Evolutionary conservation across 352 stramenopile genomes (phyloP).

Genomic region (Pythium myriotylum): DNA sequence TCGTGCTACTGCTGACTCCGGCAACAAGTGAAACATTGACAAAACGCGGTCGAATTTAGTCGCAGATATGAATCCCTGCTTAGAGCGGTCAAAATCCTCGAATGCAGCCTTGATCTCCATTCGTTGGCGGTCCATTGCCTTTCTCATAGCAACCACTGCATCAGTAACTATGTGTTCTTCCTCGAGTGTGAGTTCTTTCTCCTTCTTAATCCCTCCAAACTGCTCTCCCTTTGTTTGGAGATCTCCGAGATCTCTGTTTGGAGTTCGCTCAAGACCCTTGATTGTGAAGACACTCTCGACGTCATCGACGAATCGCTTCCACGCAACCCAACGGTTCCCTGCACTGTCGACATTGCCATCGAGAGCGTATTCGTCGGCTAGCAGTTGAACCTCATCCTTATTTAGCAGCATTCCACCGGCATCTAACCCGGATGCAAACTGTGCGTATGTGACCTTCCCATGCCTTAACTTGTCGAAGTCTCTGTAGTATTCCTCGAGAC

Average conservation of each 20-base stretch:
- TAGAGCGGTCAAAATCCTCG: slow-evolving; percentile 80
- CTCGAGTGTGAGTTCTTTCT: slow-evolving; percentile 48
- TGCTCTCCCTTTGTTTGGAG: slow-evolving; percentile 55
- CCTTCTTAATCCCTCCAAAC: slow-evolving; percentile 53
- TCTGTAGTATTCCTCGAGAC: slow-evolving; percentile 81
- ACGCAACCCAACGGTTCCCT: slow-evolving; percentile 61
- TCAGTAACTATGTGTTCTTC: slow-evolving; percentile 62
- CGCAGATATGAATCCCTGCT: slow-evolving; percentile 76
- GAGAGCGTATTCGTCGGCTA: slow-evolving; percentile 61
- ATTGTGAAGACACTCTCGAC: slow-evolving; percentile 81
- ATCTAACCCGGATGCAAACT: slow-evolving; percentile 69
- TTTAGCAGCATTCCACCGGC: slow-evolving; percentile 56
- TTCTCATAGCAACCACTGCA: slow-evolving; percentile 50
- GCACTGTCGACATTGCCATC: slow-evolving; percentile 64
- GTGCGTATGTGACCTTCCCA: slow-evolving; percentile 66
- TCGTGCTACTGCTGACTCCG: slow-evolving; percentile 44
- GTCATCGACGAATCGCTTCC: slow-evolving; percentile 82
- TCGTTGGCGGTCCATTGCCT: slow-evolving; percentile 62
- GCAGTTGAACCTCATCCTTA: slow-evolving; percentile 54
- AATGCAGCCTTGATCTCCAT: slow-evolving; percentile 82
- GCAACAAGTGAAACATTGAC: slow-evolving; percentile 73
- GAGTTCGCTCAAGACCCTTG: slow-evolving; percentile 68
- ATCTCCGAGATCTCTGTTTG: slow-evolving; percentile 53
- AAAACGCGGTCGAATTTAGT: slow-evolving; percentile 85
- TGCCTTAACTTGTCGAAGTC: slow-evolving; percentile 86